phyloP scores from a whole-genome alignment of 371 early-diverging fungal species.

The Cladochytrium tenue region DNA sequence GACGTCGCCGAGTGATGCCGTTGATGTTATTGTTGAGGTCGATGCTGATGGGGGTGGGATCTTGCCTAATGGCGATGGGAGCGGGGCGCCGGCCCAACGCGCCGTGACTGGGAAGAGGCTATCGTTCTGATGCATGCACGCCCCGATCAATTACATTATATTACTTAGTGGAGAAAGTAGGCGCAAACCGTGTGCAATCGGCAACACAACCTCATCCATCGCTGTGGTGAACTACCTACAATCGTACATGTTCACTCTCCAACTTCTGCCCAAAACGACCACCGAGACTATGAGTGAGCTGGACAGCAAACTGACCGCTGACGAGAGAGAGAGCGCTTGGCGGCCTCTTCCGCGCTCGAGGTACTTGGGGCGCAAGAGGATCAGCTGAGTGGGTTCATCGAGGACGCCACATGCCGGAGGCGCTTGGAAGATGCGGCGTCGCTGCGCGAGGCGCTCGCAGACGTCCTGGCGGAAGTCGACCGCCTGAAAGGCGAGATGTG shows the following conservation, averaged over 20 bases:
- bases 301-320: background rate
- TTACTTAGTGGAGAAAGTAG: no score
- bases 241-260: slow-evolving; percentile 83
- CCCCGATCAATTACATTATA: no score
- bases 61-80: no score
- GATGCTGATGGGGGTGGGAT: no score
- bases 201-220: slow-evolving; percentile 67
- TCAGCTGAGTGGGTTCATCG: slow-evolving; percentile 70
- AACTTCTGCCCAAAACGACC: slow-evolving; percentile 68
- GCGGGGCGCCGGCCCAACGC: no score
- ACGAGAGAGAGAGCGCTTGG: slow-evolving; percentile 13
- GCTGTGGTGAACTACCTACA: slow-evolving; percentile 79
- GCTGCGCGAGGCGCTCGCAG: slow-evolving; percentile 68
- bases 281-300: background rate
- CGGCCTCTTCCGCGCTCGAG: slow-evolving; percentile 40
- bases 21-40: no score
- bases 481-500: slow-evolving; percentile 18
- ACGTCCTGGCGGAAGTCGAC: slow-evolving; percentile 72
- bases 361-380: slow-evolving; percentile 62
- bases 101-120: no score
- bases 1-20: no score
- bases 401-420: slow-evolving; percentile 74
- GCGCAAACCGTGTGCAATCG: no score
- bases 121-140: no score
- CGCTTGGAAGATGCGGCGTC: slow-evolving; percentile 81